A percentile compares a stretch with the other conserved stretches of the same genome.
These are phyloP conservation scores for Metschnikowia rubicola DNA, from an alignment of 805 yeast genomes.

Conservation along the genomic window DNA sequence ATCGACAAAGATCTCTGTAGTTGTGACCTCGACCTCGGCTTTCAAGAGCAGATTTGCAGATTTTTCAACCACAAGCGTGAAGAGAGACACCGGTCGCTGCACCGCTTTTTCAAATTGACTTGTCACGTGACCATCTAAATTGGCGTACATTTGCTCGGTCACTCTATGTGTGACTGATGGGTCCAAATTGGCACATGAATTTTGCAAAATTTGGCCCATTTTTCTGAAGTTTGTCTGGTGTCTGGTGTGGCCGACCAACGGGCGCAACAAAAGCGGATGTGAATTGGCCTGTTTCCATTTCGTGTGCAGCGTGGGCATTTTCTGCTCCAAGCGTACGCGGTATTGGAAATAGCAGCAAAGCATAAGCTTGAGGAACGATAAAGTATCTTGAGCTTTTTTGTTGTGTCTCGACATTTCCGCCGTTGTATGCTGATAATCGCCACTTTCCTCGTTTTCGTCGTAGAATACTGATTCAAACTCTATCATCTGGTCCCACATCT, in stretches of 20 bases:
- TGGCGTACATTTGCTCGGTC: conserved; percentile 23
- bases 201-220: conserved; percentile 28
- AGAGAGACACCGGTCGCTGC: conserved; percentile 34
- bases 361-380: conserved; percentile 53
- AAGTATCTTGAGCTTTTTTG: conserved; percentile 51
- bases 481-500: conserved; percentile 60
- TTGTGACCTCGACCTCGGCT: conserved; percentile 29
- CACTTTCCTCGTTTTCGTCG: conserved; percentile 35
- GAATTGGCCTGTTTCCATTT: conserved; percentile 43
- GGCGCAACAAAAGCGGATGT: conserved; percentile 49
- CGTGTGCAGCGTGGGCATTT: conserved; percentile 46
- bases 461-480: conserved; percentile 65
- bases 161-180: conserved; percentile 4
- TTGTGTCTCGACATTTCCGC: conserved; percentile 30
- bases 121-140: conserved; percentile 18
- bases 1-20: conserved; percentile 42
- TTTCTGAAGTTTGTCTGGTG: conserved; percentile 44
- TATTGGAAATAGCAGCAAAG: conserved; percentile 56
- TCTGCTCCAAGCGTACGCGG: conserved; percentile 40
- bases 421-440: conserved; percentile 29
- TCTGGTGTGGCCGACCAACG: conserved; percentile 55
- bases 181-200: conserved; percentile 15
- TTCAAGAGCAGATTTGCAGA: conserved; percentile 20
- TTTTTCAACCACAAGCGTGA: conserved; percentile 24
- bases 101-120: conserved; percentile 40